Evolutionary conservation across 2,329 filamentous ascomycete species (phyloP).

Genomic region (Sporothrix brasiliensis): DNA sequence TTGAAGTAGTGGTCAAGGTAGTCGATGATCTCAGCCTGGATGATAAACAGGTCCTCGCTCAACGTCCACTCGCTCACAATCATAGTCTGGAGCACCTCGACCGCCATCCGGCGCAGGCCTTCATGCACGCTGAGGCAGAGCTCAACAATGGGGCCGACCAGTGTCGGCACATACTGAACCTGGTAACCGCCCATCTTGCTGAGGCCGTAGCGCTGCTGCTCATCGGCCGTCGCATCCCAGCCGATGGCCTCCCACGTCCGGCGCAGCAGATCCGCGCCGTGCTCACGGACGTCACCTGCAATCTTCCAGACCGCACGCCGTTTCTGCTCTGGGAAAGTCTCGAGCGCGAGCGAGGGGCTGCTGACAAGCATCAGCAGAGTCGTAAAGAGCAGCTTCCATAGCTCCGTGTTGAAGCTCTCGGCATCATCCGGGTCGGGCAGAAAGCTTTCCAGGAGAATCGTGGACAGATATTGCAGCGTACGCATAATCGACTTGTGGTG

Average conservation of each 20-base stretch:
- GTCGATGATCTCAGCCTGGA: constrained; percentile 96
- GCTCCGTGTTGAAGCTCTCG: constrained; percentile 85
- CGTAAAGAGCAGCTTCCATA: constrained; percentile 93
- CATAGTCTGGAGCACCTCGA: constrained; percentile 95
- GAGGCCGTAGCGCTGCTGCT: constrained; percentile 75
- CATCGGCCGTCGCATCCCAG: constrained; percentile 86
- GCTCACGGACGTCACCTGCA: constrained; percentile 90
- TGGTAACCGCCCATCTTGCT: constrained; percentile 92
- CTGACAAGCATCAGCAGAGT: constrained; percentile 87
- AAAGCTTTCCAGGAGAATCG: constrained; percentile 78
- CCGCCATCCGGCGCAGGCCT: constrained; percentile 83
- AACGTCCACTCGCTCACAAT: constrained; percentile 97
- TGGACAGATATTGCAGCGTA: constrained; percentile 78
- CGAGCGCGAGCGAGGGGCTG: constrained; percentile 83
- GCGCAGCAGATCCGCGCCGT: constrained; percentile 82
- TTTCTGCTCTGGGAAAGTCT: constrained; percentile 97
- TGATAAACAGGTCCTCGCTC: constrained; percentile 85
- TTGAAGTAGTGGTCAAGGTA: constrained; percentile 90
- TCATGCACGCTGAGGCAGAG: constrained; percentile 95
- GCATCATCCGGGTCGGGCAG: constrained; percentile 89
- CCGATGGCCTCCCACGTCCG: constrained; percentile 93
- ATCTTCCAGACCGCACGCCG: constrained; percentile 97
- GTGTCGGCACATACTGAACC: constrained; percentile 92
- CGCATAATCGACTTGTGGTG: constrained; percentile 89
- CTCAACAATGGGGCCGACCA: constrained; percentile 90